These are phyloP conservation scores for Aquanectria penicillioides DNA, from an alignment of 2,329 filamentous ascomycete species.

Conservation along the genomic window DNA sequence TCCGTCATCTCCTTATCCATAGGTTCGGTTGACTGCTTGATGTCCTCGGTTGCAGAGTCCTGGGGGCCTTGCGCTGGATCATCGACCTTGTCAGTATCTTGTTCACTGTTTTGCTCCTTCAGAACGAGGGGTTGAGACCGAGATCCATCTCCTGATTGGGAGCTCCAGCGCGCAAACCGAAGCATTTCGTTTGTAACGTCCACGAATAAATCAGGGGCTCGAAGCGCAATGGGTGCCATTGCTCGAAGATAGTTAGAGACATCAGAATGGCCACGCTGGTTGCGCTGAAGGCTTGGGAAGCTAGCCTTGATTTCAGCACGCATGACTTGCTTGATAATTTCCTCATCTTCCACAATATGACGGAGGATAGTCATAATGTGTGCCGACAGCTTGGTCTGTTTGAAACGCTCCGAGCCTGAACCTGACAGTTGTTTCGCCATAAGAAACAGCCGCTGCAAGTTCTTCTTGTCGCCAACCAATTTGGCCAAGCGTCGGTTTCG, in stretches of 20 bases:
- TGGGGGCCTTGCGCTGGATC: constrained; percentile 28
- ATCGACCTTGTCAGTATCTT: constrained; percentile 25
- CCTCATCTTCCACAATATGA: constrained; percentile 94
- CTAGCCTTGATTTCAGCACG: constrained; percentile 84
- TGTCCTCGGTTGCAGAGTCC: constrained; percentile 48
- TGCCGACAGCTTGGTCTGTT: constrained; percentile 60
- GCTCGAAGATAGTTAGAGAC: constrained; percentile 78
- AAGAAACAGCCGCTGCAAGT: constrained; percentile 88
- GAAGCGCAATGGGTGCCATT: constrained; percentile 81
- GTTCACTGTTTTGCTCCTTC: constrained; percentile 48
- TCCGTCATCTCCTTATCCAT: constrained; percentile 71
- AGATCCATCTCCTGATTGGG: constrained; percentile 46
- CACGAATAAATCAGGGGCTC: constrained; percentile 86
- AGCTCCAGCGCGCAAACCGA: constrained; percentile 72
- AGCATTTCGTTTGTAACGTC: constrained; percentile 87
- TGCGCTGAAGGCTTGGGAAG: constrained; percentile 68
- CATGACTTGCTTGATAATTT: constrained; percentile 92
- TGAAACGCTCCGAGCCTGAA: constrained; percentile 78
- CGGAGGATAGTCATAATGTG: constrained; percentile 87
- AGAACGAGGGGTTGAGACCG: constrained; percentile 52
- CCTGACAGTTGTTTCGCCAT: constrained; percentile 94
- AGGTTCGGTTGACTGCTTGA: constrained; percentile 69
- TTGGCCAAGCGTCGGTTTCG: constrained; percentile 79
- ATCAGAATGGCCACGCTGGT: constrained; percentile 68
- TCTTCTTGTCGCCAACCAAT: constrained; percentile 84